Base-by-base conservation (phyloP, 2,329 filamentous ascomycete genomes). In the Colletotrichum theobromicola region DNA sequence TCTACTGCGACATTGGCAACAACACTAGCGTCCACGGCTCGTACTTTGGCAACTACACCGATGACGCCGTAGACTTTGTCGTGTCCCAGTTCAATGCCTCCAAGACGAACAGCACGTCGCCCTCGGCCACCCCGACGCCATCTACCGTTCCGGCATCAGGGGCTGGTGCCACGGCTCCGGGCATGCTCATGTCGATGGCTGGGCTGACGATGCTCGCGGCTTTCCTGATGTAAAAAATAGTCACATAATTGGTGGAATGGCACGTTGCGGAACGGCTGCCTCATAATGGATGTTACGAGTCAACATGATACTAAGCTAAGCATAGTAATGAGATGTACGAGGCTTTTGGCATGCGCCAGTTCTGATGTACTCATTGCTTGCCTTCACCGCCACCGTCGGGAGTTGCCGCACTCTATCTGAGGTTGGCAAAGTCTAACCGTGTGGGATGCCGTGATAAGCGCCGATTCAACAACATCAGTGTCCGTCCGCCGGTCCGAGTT, bases 1-100 rank as follows among this genome's bases (percentile, higher is more conserved):
- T 79, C 18, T 87, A 84, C 79, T 86, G 85, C 77, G 84, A 83
- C 77, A 4, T 53, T 9, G 85, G 85, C 46, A 70, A 74, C 65
- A 61, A 76, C 72, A 42, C 46, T 3, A 69, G 70, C 4, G 81
- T 83, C 2, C 85, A 85, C 75, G 79, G 81, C 24, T 70, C 74
- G 28, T 88, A 88, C 76, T 77, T 86, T 15, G 28, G 61, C 18
- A 80, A 77, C 32, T 86, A 86, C 77, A 81, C 80, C 55, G 75
- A 78, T 21, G 78, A 84, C 3, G 80, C 83, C 4, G 80, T 81
- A 67, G 78, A 84, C 21, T 85, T 83, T 73, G 78, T 86, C 42
- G 80, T 85, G 35, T 74, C 80, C 46, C 81, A 78, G 57, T 85
- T 81, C 72, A 75, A 84, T 64, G 70, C 73, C 3, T 71, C 73